Evolutionary conservation across 1,284 basidiomycete genomes (phyloP).

Genomic region (Rhodotorula sp.): DNA sequence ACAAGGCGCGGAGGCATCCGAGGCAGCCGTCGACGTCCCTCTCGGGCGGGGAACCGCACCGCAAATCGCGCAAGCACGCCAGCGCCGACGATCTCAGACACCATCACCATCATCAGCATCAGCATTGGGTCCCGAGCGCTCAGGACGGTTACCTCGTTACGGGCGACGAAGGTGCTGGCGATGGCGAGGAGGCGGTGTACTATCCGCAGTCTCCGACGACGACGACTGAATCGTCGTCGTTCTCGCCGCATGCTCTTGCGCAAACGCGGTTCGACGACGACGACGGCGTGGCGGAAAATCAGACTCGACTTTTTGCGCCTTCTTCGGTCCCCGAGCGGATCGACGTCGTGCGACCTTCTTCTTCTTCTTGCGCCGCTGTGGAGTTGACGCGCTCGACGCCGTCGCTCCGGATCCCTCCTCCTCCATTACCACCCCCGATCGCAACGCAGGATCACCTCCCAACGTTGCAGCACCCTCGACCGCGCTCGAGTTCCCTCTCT

Average conservation of each 20-base stretch:
- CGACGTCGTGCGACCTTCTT: not conserved
- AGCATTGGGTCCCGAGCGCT: not conserved
- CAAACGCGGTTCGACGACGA: not conserved
- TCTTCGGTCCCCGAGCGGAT: conserved; percentile 13
- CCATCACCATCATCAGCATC: not conserved
- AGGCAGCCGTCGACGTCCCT: not conserved
- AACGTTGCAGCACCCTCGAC: conserved; percentile 10
- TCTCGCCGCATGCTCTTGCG: not conserved
- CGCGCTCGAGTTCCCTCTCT: conserved; percentile 25
- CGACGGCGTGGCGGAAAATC: not conserved
- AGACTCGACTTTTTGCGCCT: conserved; percentile 2
- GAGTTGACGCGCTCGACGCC: not conserved
- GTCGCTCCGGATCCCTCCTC: conserved; percentile 5
- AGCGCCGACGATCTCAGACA: conserved; percentile 11
- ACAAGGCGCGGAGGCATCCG: not conserved
- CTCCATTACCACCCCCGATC: not conserved
- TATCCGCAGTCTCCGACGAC: not conserved
- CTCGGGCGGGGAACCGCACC: not conserved
- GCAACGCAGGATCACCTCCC: not conserved
- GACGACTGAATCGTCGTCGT: not conserved
- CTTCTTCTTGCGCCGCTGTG: not conserved
- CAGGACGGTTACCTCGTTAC: not conserved
- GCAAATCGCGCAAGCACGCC: conserved; percentile 9
- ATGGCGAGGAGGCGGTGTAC: not conserved
- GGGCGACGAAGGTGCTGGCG: not conserved